phyloP scores from a whole-genome alignment of 306 rosid genomes.

The Nissolia schottii region DNA sequence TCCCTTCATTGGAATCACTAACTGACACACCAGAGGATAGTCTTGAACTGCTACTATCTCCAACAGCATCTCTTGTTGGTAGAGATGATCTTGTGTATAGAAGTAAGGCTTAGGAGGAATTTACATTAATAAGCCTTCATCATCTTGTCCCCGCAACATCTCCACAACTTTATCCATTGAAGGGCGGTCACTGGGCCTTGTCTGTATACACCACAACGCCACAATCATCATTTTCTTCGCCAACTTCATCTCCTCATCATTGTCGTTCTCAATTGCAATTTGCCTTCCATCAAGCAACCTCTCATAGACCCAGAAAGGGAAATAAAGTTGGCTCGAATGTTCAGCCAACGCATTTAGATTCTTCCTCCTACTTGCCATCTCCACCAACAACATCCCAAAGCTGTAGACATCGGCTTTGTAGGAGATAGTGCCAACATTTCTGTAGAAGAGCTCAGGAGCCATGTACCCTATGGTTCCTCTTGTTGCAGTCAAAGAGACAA shows the following conservation, averaged over 20 bases:
- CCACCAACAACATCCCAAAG: slow-evolving; percentile 36
- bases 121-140: background rate
- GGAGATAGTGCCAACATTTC: slow-evolving; percentile 16
- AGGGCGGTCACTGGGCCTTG: slow-evolving; percentile 28
- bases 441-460: slow-evolving; percentile 23
- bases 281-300: background rate
- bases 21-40: background rate
- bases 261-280: background rate
- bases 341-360: slow-evolving; percentile 8
- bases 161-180: slow-evolving; percentile 19
- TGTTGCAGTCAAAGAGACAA: slow-evolving; percentile 24
- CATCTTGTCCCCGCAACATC: slow-evolving; percentile 22
- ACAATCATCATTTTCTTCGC: slow-evolving; percentile 26
- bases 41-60: background rate
- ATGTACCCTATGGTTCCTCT: slow-evolving; percentile 36
- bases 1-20: background rate
- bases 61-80: background rate
- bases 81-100: slow-evolving; percentile 3
- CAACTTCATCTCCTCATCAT: slow-evolving; percentile 5
- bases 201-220: slow-evolving; percentile 34
- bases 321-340: slow-evolving; percentile 22
- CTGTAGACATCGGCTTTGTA: slow-evolving; percentile 37
- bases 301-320: slow-evolving; percentile 29
- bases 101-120: slow-evolving; percentile 12
- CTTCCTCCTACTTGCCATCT: slow-evolving; percentile 24